Base-by-base conservation (phyloP, 2,329 filamentous ascomycete genomes). In the Ceratocystis albifundus region DNA sequence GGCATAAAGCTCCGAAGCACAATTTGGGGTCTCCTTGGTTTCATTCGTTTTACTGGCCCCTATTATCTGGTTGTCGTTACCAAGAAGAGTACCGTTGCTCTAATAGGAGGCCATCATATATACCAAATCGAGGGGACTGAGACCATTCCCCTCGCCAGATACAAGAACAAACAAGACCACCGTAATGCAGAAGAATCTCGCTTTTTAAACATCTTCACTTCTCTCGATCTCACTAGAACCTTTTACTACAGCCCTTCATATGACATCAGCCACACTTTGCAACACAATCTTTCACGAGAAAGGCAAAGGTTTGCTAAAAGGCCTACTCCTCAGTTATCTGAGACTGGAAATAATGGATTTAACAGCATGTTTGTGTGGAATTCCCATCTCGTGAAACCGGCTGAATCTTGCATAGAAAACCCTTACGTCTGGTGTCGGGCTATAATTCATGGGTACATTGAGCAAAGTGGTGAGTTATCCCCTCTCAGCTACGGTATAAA, bases 321-420 rank as follows among this genome's bases (percentile, higher is more conserved):
- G 2, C 76, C 96, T 62, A 81, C 84, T 36, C 80, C 85, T 68
- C 57, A 63, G 17, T 41, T n/a, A 17, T 17, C 46, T 4, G 30
- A 17, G 32, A 3, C 41, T 20, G 8, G 53, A 3, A 44, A 61
- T 15, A 4, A 22, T 57, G 28, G 65, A 70, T 88, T 88, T 73
- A 96, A 96, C 72, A 84, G 88, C 48, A 99, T 99, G 94, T 99
- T 99, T 73, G 88, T 97, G 2, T 99, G 94, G 94, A 99, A 99
- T 71, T 85, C 89, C 70, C 89, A 96, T 74, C 80, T 99, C 3
- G 81, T 99, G 20, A 81, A 87, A 68, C 92, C 94, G 0, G 90
- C 88, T 0, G 79, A 83, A 12, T 76, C 79, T 20, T 82, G 82
- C 4, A 78, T 99, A 48, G 87, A 88, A 69, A 88, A 92, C 71